Evolutionary conservation across 202 grass and related monocot genomes (phyloP).

Genomic region (Tripidium arundinaceum): DNA sequence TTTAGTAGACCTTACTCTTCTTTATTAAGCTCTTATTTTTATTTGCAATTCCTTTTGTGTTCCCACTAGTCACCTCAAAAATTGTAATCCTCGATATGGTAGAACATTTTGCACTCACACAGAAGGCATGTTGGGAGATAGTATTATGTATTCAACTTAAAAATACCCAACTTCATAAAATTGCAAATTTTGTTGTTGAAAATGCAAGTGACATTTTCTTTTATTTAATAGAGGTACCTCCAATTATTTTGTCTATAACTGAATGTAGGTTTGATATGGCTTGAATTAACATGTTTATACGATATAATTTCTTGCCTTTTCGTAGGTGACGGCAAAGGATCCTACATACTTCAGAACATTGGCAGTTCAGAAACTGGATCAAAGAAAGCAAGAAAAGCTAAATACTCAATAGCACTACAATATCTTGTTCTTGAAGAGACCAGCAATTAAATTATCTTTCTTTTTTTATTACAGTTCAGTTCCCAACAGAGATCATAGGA

Average conservation of each 20-base stretch:
- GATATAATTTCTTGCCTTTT: constrained; percentile 13
- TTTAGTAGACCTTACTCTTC: neutral
- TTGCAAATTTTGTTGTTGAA: neutral
- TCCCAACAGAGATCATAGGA: neutral
- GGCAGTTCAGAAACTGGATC: constrained; percentile 25
- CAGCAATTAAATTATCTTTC: constrained; percentile 15
- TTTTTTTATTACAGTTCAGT: neutral
- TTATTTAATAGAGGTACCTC: neutral
- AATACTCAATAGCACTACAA: constrained; percentile 76
- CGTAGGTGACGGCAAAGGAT: constrained; percentile 49
- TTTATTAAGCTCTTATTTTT: neutral
- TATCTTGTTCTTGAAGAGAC: constrained; percentile 66
- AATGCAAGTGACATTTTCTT: constrained; percentile 4
- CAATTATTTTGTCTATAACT: constrained; percentile 6
- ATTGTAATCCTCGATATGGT: neutral
- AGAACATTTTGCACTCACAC: constrained; percentile 7
- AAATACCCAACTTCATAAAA: neutral
- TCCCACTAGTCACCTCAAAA: constrained; percentile 3
- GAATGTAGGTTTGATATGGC: constrained; percentile 7
- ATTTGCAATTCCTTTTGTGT: constrained; percentile 11
- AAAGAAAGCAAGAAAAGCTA: constrained; percentile 51
- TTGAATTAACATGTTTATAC: constrained; percentile 18
- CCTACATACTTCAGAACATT: constrained; percentile 50
- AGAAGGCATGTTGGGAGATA: neutral
- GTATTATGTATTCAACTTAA: constrained; percentile 1